Base-by-base conservation (phyloP, 306 rosid species). In the Bauhinia variegata region DNA sequence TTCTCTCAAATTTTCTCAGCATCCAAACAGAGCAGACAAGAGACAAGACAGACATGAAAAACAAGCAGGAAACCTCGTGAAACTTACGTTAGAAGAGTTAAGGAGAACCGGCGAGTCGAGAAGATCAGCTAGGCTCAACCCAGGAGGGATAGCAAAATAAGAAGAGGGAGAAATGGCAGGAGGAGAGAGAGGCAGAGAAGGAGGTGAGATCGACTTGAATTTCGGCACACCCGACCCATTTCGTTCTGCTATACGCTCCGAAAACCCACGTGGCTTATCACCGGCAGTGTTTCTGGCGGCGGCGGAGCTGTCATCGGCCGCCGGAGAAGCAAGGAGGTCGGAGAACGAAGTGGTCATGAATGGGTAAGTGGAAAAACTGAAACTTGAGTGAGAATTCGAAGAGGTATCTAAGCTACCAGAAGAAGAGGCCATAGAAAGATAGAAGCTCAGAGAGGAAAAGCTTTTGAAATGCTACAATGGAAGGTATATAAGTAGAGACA, bases 21-120 rank as follows among this genome's bases (percentile, higher is more conserved):
- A 63, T 23, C 9, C 53, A 34, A 13, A 51, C 64, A 15, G 5
- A 17, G 37, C 12, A 19, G 33, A 8, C 32, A 66, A 28, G 33
- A 18, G 1, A 3, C 3, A 49, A 74, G 5, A 32, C 52, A 49
- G 14, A 33, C 16, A 15, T 4, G 18, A 14, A 13, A 43, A 8
- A 2, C 4, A 5, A 12, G 9, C 9, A 43, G 2, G 12, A 4
- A 56, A 15, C 11, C 11, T n/a, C 5, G 37, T 31, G 49, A 36
- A 54, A 48, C 95, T 72, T 68, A 93, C 98, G 70, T 86, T 76
- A 55, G 88, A 87, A 50, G 86, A 15, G 63, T 54, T 78, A n/a
- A 89, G 82, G 11, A 89, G 93, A 28, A 90, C 90, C 6, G 99
- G 99, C 7, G 99, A 93, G 73, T 93, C 97, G 6, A 93, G 89